A percentile compares a stretch with the other conserved stretches of the same genome.
Conservation (phyloP, 73 alveolate genomes). For the Blepharisma stoltei region DNA sequence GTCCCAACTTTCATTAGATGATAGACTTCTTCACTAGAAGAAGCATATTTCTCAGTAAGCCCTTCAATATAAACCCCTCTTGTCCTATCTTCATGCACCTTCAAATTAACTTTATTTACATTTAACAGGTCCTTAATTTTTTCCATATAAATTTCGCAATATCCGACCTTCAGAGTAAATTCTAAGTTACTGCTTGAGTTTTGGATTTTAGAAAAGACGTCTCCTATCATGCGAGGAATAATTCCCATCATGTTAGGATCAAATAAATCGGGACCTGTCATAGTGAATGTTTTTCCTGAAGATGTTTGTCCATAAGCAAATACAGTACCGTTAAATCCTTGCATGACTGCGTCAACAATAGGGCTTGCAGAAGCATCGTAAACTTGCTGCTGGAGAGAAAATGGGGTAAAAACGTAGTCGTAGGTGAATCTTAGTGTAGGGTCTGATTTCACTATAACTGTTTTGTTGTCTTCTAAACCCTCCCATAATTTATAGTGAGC, state of each 20-base stretch:
- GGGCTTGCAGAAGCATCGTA: constrained; percentile 81
- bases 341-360: constrained; percentile 85
- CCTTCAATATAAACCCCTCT: constrained; percentile 94
- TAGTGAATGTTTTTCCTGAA: constrained; percentile 91
- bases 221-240: constrained; percentile 91
- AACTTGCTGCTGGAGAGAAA: constrained; percentile 66
- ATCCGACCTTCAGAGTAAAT: constrained; percentile 62
- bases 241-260: constrained; percentile 58
- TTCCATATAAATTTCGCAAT: constrained; percentile 92
- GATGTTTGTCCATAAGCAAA: constrained; percentile 97
- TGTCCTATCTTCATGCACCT: constrained; percentile 90
- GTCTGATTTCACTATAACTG: too few relatives aligned
- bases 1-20: constrained; percentile 86
- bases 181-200: constrained; percentile 81
- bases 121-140: constrained; percentile 90
- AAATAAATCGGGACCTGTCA: constrained; percentile 72
- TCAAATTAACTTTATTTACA: constrained; percentile 77
- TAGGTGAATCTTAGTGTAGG: constrained; percentile 57
- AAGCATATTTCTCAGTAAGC: constrained; percentile 77
- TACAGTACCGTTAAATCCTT: constrained; percentile 93
- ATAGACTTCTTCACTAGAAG: constrained; percentile 71
- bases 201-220: constrained; percentile 73
- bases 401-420: constrained; percentile 78
- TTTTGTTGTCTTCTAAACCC: too few relatives aligned
- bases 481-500: too few relatives aligned